These are phyloP conservation scores for Phytophthora syringae DNA, from an alignment of 352 stramenopile species.

Conservation along the genomic window DNA sequence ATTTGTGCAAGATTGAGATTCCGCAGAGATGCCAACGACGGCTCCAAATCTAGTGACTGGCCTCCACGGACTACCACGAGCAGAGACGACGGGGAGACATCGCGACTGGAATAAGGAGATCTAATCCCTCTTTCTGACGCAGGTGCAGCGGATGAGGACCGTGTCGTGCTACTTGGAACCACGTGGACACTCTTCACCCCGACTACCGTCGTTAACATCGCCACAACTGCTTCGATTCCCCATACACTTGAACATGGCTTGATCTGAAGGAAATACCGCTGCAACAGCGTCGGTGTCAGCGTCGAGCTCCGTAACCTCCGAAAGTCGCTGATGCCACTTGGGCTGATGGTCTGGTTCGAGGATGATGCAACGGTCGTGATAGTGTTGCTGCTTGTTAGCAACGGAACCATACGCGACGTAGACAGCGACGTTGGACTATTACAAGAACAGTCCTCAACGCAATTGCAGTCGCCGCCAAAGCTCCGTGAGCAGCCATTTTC, in stretches of 20 bases:
- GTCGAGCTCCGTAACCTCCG: slow-evolving; percentile 1
- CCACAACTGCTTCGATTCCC: slow-evolving; percentile 40
- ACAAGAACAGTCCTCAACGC: slow-evolving; percentile 56
- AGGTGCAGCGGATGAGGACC: not conserved
- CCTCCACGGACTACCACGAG: slow-evolving; percentile 45
- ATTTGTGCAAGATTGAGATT: slow-evolving; percentile 38
- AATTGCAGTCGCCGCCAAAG: slow-evolving; percentile 74
- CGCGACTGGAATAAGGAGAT: not conserved
- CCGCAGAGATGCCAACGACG: slow-evolving; percentile 30
- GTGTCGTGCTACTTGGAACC: slow-evolving; percentile 12
- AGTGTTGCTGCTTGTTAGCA: slow-evolving; percentile 32
- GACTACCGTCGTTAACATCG: slow-evolving; percentile 43
- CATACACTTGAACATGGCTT: slow-evolving; percentile 28
- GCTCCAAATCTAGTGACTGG: slow-evolving; percentile 31
- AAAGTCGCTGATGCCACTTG: slow-evolving; percentile 10
- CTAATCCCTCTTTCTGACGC: slow-evolving; percentile 1
- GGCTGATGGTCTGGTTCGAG: slow-evolving; percentile 9
- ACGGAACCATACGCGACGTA: slow-evolving; percentile 13
- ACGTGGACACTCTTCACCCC: slow-evolving; percentile 65
- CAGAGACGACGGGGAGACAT: slow-evolving; percentile 5
- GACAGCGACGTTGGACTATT: slow-evolving; percentile 43
- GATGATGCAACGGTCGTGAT: slow-evolving; percentile 18
- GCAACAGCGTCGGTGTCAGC: slow-evolving; percentile 26
- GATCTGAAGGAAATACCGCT: slow-evolving; percentile 44
- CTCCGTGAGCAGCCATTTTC: slow-evolving; percentile 72